Conservation (phyloP, 2,329 filamentous ascomycete species). For the Hysterium pulicare region DNA sequence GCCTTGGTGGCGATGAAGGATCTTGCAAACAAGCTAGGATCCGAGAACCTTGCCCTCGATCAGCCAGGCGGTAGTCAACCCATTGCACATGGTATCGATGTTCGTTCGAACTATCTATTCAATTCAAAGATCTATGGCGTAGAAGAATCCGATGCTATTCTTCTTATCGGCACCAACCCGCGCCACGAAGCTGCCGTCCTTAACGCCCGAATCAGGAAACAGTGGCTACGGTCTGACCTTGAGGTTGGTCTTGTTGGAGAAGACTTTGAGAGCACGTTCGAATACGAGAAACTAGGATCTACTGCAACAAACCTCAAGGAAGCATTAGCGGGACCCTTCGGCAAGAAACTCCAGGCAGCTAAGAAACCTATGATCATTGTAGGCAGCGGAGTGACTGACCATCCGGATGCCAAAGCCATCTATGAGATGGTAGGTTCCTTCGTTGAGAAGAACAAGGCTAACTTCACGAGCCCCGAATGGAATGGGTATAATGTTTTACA, state of each 20-base stretch:
- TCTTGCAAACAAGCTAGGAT: conserved; percentile 91
- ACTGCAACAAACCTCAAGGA: conserved; percentile 79
- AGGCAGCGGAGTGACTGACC: conserved; percentile 87
- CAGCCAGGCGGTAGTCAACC: conserved; percentile 80
- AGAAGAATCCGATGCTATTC: conserved; percentile 87
- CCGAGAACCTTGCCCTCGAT: conserved; percentile 91
- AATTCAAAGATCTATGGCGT: conserved; percentile 94
- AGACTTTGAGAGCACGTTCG: conserved; percentile 89
- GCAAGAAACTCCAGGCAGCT: conserved; percentile 83
- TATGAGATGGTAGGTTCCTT: conserved; percentile 89
- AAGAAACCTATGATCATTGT: conserved; percentile 96
- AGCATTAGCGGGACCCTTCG: conserved; percentile 80
- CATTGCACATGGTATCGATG: conserved; percentile 85
- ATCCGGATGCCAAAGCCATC: conserved; percentile 84
- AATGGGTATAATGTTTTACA: conserved; percentile 97
- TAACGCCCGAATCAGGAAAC: conserved; percentile 95
- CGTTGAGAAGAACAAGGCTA: conserved; percentile 86
- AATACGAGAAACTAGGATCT: conserved; percentile 84
- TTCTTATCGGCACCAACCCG: conserved; percentile 92
- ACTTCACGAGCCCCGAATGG: conserved; percentile 87
- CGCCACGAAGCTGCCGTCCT: conserved; percentile 92
- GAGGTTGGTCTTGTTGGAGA: conserved; percentile 90
- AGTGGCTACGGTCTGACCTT: conserved; percentile 93
- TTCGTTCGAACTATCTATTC: conserved; percentile 93
- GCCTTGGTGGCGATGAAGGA: conserved; percentile 96